phyloP scores from a whole-genome alignment of 2,329 filamentous ascomycete species.

The Coleophoma eucalyptorum region DNA sequence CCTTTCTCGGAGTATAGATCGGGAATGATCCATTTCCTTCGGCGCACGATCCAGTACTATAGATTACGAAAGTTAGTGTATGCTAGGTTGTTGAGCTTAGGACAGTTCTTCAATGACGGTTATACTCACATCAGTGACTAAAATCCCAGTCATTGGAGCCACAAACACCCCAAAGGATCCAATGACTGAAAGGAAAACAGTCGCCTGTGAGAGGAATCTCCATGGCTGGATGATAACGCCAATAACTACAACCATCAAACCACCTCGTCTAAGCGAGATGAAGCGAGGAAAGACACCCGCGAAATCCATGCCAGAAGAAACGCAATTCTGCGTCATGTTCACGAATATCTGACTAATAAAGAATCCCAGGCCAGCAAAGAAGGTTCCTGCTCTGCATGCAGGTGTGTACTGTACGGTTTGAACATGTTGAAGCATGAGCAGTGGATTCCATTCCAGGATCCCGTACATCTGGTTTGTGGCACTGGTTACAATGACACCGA shows the following conservation, averaged over 20 bases:
- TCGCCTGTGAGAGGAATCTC: background rate
- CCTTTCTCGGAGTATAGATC: conserved; percentile 6
- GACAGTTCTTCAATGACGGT: no score
- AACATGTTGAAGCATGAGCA: conserved; percentile 10
- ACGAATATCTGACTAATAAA: conserved; percentile 8
- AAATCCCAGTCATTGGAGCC: background rate
- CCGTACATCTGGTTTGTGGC: background rate
- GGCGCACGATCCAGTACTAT: conserved; percentile 4
- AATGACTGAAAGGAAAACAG: background rate
- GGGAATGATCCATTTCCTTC: conserved; percentile 6
- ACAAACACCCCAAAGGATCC: background rate
- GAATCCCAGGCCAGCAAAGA: conserved; percentile 12
- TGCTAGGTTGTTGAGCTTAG: no score
- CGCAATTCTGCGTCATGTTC: background rate
- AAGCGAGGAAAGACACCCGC: background rate
- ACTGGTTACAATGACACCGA: background rate
- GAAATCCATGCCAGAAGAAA: background rate
- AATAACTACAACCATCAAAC: background rate
- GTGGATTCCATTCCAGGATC: background rate
- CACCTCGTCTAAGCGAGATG: background rate
- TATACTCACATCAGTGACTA: background rate
- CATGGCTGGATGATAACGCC: background rate
- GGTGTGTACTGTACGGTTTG: conserved; percentile 6
- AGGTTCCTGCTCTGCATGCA: conserved; percentile 9
- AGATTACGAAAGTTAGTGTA: no score